phyloP scores from a whole-genome alignment of 2,329 filamentous ascomycete species.

The Septoria linicola region DNA sequence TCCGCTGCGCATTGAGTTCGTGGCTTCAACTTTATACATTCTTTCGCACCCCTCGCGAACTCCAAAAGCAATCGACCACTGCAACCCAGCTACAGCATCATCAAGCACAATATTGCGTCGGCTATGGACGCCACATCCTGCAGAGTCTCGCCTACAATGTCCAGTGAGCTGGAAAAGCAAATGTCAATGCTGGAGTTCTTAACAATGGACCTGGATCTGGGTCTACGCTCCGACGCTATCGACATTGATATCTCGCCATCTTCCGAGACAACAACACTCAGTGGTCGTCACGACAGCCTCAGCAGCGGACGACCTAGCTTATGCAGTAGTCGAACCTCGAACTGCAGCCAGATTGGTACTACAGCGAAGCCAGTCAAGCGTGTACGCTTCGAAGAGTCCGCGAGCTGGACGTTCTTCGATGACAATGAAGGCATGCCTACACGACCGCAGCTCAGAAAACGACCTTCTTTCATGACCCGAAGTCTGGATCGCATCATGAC shows the following conservation, averaged over 20 bases:
- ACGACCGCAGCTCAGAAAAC: conserved; percentile 11
- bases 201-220: conserved; percentile 9
- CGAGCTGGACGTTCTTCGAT: conserved; percentile 23
- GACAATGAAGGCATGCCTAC: conserved; percentile 13
- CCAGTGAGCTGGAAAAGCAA: conserved; percentile 9
- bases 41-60: neutral
- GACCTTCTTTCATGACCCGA: conserved; percentile 19
- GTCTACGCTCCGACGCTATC: neutral
- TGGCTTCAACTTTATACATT: conserved; percentile 8
- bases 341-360: conserved; percentile 10
- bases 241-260: conserved; percentile 13
- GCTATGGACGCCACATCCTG: conserved; percentile 11
- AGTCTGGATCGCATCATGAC: conserved; percentile 21
- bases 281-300: conserved; percentile 18
- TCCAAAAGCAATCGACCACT: neutral
- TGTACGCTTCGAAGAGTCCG: conserved; percentile 21
- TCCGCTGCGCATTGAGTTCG: conserved; percentile 10
- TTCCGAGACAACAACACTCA: conserved; percentile 19
- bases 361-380: conserved; percentile 18
- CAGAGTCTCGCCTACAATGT: conserved; percentile 3
- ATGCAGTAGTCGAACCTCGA: conserved; percentile 20
- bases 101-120: conserved; percentile 10
- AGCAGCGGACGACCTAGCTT: conserved; percentile 20
- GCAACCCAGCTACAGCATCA: no score
- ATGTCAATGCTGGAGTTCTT: conserved; percentile 16